phyloP scores from a whole-genome alignment of 805 yeast genomes.

The Cyberlindnera mississippiensis region DNA sequence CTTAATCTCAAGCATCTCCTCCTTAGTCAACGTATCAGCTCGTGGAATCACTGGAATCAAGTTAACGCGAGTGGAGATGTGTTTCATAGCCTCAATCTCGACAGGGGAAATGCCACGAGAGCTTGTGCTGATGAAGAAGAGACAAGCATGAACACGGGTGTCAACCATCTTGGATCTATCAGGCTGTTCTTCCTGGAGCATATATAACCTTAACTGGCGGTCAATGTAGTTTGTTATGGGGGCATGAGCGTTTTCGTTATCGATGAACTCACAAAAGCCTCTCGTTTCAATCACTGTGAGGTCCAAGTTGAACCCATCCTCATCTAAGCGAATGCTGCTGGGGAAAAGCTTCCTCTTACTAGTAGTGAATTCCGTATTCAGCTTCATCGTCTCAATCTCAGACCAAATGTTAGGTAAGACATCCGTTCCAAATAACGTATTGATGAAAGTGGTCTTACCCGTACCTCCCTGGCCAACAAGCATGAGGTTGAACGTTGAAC shows the following conservation, averaged over 20 bases:
- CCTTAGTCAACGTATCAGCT: slow-evolving; percentile 66
- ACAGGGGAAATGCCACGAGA: slow-evolving; percentile 57
- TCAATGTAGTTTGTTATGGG: slow-evolving; percentile 73
- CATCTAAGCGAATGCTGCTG: slow-evolving; percentile 50
- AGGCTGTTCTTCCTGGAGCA: slow-evolving; percentile 78
- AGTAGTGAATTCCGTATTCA: slow-evolving; percentile 34
- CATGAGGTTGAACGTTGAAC: slow-evolving; percentile 76
- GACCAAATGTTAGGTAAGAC: slow-evolving; percentile 39
- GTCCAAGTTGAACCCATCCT: slow-evolving; percentile 53
- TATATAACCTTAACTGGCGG: slow-evolving; percentile 64
- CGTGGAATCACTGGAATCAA: slow-evolving; percentile 79
- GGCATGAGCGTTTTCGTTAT: slow-evolving; percentile 64
- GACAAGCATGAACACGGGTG: slow-evolving; percentile 75
- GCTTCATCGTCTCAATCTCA: slow-evolving; percentile 36
- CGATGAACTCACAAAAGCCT: slow-evolving; percentile 68
- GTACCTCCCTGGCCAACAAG: slow-evolving; percentile 84
- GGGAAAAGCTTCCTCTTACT: slow-evolving; percentile 31
- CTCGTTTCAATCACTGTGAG: slow-evolving; percentile 70
- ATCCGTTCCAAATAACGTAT: slow-evolving; percentile 65
- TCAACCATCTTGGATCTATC: slow-evolving; percentile 50
- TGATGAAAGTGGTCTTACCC: slow-evolving; percentile 77
- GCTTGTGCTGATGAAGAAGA: slow-evolving; percentile 75
- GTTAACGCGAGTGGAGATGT: slow-evolving; percentile 66
- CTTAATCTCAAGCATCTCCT: slow-evolving; percentile 55
- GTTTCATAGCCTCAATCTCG: slow-evolving; percentile 72